phyloP scores from a whole-genome alignment of 257 asterid genomes.

The Phtheirospermum japonicum region DNA sequence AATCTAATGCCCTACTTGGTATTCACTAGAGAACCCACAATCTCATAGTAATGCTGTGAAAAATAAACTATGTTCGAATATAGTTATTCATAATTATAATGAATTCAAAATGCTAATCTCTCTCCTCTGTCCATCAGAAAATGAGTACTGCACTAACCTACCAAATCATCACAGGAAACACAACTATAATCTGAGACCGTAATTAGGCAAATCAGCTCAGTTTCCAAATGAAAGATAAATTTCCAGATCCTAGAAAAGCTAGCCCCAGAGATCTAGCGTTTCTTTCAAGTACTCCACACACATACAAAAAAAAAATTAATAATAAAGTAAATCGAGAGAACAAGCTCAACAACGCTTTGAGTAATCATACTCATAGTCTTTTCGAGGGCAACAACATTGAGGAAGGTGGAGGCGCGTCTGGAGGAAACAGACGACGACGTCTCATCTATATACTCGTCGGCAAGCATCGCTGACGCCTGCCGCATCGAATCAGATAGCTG shows the following conservation, averaged over 20 bases:
- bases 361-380: constrained; percentile 29
- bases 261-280: constrained; percentile 26
- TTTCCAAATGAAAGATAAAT: not conserved
- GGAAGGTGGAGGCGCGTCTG: too few species aligned
- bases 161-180: not conserved
- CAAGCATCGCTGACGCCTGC: constrained; percentile 85
- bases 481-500: constrained; percentile 94
- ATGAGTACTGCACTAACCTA: too few species aligned
- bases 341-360: constrained; percentile 27
- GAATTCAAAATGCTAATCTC: too few species aligned
- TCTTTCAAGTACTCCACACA: constrained; percentile 4
- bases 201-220: not conserved
- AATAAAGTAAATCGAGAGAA: not conserved
- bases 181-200: too few species aligned
- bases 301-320: too few species aligned
- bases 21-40: too few species aligned
- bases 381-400: too few species aligned
- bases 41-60: too few species aligned
- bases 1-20: too few species aligned
- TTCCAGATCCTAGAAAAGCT: constrained; percentile 32
- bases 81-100: too few species aligned
- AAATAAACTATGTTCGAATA: too few species aligned
- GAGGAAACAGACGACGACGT: too few species aligned
- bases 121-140: not conserved
- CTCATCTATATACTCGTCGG: constrained; percentile 92